Evolutionary conservation across 1,139 yeast genomes (phyloP), one percentile per base, ranked within the genome.

Genomic region (Hansenula lynferdii): DNA sequence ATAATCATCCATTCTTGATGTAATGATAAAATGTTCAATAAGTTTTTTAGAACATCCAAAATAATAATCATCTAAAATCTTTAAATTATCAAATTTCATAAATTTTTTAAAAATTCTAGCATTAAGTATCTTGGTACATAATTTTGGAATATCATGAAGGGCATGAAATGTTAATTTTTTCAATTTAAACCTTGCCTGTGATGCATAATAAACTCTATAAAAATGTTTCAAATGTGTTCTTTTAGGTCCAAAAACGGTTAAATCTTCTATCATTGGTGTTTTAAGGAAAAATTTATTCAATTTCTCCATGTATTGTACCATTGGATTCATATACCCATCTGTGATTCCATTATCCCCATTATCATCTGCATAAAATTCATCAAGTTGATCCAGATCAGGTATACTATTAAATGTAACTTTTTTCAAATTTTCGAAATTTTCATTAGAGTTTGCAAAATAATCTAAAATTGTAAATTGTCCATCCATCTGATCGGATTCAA

Each of bases 1-100:
- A 43, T 50, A 51, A 27, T 48, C 42, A 14, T 51, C 54, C 14
- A 46, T 17, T 21, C 53, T 41, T 10, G 42, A 33, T 2, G 45
- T 29, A 1, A 28, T 34, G 30, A 49, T 50, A 24, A 50, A 43
- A 21, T 37, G 37, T 35, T 50, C 54, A 20, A 42, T 28, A 7
- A 50, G 20, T 9, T 34, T 36, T 28, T 47, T 49, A 5, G 46
- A 43, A 11, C 33, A 16, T 2, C 41, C 39, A 35, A 40, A 49
- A 21, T 42, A 41, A 18, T 31, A 36, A 40, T 50, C 49, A 34
- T 50, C 53, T 10, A 45, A 32, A 16, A 40, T 32, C 14, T 39
- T 40, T 14, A 42, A 24, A 34, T 46, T 37, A 9, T 35, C 29
- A 23, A 43, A 40, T 4, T 33, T 35, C 15, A 38, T 34, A 24